Evolutionary conservation across 2,329 filamentous ascomycete species (phyloP).

Genomic region (Setomelanomma holmii): DNA sequence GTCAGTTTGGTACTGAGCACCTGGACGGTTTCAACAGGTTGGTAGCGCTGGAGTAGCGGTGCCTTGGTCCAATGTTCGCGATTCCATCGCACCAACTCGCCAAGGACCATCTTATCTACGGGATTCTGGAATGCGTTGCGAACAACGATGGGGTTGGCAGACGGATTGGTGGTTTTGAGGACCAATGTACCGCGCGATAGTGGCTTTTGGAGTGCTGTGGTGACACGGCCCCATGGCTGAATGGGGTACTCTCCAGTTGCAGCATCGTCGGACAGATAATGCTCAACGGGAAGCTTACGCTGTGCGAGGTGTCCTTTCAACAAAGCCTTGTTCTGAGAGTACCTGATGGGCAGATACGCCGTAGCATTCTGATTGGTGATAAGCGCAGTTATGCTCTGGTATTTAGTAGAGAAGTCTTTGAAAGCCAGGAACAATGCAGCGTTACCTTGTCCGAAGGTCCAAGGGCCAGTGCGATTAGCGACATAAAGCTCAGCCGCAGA

Average conservation of each 20-base stretch:
- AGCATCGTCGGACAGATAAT: slow-evolving; percentile 18
- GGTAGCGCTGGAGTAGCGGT: slow-evolving; percentile 37
- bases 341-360: slow-evolving; percentile 13
- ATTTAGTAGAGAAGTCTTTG: slow-evolving; percentile 13
- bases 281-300: slow-evolving; percentile 13
- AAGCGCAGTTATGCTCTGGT: slow-evolving; percentile 10
- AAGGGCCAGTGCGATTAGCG: slow-evolving; percentile 33
- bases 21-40: slow-evolving; percentile 38
- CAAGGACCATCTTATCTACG: slow-evolving; percentile 38
- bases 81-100: slow-evolving; percentile 41
- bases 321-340: slow-evolving; percentile 11
- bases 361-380: slow-evolving; percentile 12
- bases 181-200: slow-evolving; percentile 43
- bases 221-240: slow-evolving; percentile 13
- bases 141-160: slow-evolving; percentile 32
- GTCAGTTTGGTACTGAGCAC: slow-evolving; percentile 22
- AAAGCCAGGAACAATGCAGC: slow-evolving; percentile 12
- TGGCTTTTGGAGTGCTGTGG: slow-evolving; percentile 17
- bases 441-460: slow-evolving; percentile 13
- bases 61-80: slow-evolving; percentile 36
- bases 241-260: slow-evolving; percentile 34
- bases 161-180: slow-evolving; percentile 42
- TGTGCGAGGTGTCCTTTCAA: slow-evolving; percentile 14
- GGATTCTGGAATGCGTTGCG: slow-evolving; percentile 41
- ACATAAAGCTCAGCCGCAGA: slow-evolving; percentile 27